phyloP scores from a whole-genome alignment of 176 grass and related monocot species.

The Oryza officinalis region DNA sequence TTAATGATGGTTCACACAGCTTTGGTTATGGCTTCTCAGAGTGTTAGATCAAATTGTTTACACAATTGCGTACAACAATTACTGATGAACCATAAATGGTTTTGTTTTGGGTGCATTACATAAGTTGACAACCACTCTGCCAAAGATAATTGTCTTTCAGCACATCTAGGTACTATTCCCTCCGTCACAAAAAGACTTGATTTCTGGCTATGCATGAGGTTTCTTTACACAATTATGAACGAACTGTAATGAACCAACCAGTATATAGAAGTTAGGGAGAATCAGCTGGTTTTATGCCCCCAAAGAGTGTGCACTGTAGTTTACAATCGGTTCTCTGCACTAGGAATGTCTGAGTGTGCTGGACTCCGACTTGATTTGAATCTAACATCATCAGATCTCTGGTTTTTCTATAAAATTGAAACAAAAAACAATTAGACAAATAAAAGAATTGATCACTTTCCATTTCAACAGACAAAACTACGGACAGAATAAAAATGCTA shows the following conservation, averaged over 20 bases:
- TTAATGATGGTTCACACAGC: no score
- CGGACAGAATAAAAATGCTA: not conserved
- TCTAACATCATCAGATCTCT: conserved; percentile 4
- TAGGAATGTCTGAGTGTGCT: not conserved
- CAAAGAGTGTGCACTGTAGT: not conserved
- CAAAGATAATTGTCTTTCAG: not conserved
- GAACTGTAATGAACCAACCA: not conserved
- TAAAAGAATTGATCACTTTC: not conserved
- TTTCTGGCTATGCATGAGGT: not conserved
- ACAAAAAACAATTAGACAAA: not conserved
- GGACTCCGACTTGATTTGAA: not conserved
- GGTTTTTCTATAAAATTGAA: conserved; percentile 19
- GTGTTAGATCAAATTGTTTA: not conserved
- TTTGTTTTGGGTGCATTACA: not conserved
- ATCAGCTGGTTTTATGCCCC: not conserved
- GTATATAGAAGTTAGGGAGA: not conserved
- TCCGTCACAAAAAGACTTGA: no score
- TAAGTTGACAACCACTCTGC: not conserved
- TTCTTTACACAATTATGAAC: not conserved
- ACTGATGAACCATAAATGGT: not conserved
- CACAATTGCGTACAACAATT: not conserved
- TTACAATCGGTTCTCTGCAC: not conserved
- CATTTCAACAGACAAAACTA: not conserved
- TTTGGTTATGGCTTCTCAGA: not conserved
- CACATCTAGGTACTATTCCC: not conserved